Evolutionary conservation across 2,329 filamentous ascomycete genomes (phyloP), one percentile per base, ranked within the genome.

Genomic region (Teratosphaeria zuluensis): DNA sequence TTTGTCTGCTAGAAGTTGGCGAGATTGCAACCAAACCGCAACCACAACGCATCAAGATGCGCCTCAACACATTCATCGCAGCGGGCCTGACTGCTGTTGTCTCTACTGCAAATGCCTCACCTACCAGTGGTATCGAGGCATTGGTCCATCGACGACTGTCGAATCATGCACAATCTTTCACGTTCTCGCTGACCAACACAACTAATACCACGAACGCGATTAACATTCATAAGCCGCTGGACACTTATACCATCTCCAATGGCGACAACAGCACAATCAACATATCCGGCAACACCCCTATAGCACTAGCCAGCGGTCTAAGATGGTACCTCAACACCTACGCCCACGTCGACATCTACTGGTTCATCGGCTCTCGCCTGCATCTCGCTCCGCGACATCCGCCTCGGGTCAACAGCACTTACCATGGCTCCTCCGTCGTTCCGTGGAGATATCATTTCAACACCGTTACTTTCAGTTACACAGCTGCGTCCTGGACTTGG

Each of bases 391-490:
- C 71, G 3, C 57, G 65, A 3, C 52, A 62, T 5, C 68, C 77
- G 4, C 24, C 24, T 68, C 75, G 1, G 54, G 61, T 72, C 11
- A 64, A 70, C 33, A 51, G 57, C 1, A 73, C 74, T 1, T 66
- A 78, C 19, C 63, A 65, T 14, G 76, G 77, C 12, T 68, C 72
- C 2, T 78, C 76, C 32, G 69, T 74, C 24, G 75, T 79, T 35
- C 74, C 74, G 2, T 79, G 74, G 73, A 66, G 77, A 54, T 81
- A 81, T 64, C 76, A 79, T 63, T 79, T 80, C 63, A 81, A 81
- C 61, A 79, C 77, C 75, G 79, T 81, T 1, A 81, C 79, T 0
- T 80, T 80, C 64, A 80, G 77, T 1, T 81, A 81, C 62, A 79
- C 77, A 2, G 69, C 74, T 3, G 74, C 78, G 0, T 81, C 80